phyloP scores from a whole-genome alignment of 140 eudicot species.

The Anethum foeniculum region DNA sequence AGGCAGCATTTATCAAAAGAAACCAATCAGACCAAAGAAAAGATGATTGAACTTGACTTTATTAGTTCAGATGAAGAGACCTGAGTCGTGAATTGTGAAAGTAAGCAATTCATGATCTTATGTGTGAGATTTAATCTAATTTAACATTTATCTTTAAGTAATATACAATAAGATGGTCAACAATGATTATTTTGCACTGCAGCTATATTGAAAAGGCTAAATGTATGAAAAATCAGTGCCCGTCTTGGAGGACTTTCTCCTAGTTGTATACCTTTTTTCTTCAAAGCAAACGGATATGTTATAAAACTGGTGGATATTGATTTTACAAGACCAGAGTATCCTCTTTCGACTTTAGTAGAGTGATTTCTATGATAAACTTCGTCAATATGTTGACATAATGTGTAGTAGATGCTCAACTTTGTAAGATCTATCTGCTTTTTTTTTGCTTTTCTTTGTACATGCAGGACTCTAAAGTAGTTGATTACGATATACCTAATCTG shows the following conservation, averaged over 20 bases:
- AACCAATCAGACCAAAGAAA: constrained; percentile 30
- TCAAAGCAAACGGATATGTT: background rate
- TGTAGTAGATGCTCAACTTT: background rate
- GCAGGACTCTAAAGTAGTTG: background rate
- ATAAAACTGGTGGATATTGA: background rate
- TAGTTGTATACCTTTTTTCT: background rate
- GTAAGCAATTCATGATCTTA: background rate
- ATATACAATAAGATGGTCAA: background rate
- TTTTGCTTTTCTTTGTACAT: background rate
- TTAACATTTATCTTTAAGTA: background rate
- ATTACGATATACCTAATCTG: background rate
- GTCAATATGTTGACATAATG: background rate
- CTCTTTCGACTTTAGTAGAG: background rate
- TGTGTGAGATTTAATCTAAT: background rate
- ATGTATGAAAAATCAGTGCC: background rate
- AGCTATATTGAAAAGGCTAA: background rate
- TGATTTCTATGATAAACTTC: background rate
- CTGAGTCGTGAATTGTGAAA: constrained; percentile 19
- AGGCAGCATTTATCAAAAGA: constrained; percentile 25
- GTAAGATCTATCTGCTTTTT: background rate
- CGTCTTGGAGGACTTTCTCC: background rate
- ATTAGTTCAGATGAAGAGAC: constrained; percentile 73
- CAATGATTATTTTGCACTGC: background rate
- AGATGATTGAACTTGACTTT: constrained; percentile 74
- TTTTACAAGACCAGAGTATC: background rate